Conservation (phyloP, 2,329 filamentous ascomycete genomes). For the Aureobasidium sp. region DNA sequence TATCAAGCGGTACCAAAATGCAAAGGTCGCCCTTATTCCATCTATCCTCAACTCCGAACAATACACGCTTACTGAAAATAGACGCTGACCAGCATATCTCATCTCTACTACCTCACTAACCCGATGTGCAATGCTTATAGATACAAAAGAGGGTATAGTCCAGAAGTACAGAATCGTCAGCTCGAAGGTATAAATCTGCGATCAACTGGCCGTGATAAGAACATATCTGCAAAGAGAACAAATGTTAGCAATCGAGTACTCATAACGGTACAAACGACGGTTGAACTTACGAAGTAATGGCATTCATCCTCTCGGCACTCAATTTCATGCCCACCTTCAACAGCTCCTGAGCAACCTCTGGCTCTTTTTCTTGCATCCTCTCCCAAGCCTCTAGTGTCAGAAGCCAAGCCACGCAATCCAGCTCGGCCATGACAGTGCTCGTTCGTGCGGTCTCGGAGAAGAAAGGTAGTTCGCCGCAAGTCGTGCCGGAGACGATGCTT, state of each 20-base stretch:
- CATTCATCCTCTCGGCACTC: constrained; percentile 92
- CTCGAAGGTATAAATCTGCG: not conserved
- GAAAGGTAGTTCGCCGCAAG: constrained; percentile 96
- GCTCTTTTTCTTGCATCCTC: constrained; percentile 74
- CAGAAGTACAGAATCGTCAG: not conserved
- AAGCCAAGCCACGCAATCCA: constrained; percentile 84
- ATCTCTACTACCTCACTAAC: not conserved
- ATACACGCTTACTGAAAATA: not conserved
- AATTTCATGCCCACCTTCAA: constrained; percentile 91
- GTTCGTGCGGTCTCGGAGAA: constrained; percentile 92
- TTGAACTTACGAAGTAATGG: constrained; percentile 61
- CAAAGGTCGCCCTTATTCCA: not conserved
- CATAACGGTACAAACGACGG: no score
- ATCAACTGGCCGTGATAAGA: constrained; percentile 44
- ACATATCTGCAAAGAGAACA: constrained; percentile 36
- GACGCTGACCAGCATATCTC: not conserved
- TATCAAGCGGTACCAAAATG: not conserved
- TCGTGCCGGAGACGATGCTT: constrained; percentile 93
- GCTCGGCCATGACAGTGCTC: constrained; percentile 86
- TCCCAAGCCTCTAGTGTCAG: constrained; percentile 79
- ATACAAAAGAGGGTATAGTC: not conserved
- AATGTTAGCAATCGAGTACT: not conserved
- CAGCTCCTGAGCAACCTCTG: constrained; percentile 84
- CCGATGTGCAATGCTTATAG: not conserved
- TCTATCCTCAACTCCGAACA: not conserved